Conservation (phyloP, 2,329 filamentous ascomycete genomes). For the Botryotinia globosa region DNA sequence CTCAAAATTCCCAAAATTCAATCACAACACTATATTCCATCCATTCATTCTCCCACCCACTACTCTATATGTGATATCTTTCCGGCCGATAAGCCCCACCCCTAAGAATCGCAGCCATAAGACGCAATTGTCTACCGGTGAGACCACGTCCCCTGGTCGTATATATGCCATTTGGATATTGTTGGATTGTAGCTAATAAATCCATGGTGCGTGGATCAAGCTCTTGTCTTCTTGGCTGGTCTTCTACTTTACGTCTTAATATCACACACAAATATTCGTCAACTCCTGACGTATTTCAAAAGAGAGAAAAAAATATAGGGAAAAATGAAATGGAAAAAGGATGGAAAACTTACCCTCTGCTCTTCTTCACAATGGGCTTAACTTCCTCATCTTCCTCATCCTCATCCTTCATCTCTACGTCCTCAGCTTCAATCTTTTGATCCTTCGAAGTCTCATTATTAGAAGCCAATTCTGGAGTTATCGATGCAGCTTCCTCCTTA, state of each 20-base stretch:
- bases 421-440: background rate
- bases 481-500: background rate
- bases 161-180: background rate
- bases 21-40: background rate
- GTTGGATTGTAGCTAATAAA: background rate
- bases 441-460: background rate
- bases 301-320: too few species aligned
- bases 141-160: background rate
- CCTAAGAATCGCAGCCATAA: background rate
- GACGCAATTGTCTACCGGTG: background rate
- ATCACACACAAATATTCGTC: background rate
- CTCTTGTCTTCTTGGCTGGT: background rate
- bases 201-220: background rate
- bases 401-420: background rate
- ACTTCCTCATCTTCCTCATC: conserved; percentile 1
- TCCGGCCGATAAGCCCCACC: background rate
- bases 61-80: background rate
- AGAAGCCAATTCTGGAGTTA: background rate
- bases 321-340: too few species aligned
- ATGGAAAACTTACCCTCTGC: background rate
- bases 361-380: background rate
- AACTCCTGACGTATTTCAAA: background rate
- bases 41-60: background rate
- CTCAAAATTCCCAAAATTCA: background rate
- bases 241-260: background rate